phyloP scores from a whole-genome alignment of 176 grass and related monocot genomes.

The Raddia distichophylla region DNA sequence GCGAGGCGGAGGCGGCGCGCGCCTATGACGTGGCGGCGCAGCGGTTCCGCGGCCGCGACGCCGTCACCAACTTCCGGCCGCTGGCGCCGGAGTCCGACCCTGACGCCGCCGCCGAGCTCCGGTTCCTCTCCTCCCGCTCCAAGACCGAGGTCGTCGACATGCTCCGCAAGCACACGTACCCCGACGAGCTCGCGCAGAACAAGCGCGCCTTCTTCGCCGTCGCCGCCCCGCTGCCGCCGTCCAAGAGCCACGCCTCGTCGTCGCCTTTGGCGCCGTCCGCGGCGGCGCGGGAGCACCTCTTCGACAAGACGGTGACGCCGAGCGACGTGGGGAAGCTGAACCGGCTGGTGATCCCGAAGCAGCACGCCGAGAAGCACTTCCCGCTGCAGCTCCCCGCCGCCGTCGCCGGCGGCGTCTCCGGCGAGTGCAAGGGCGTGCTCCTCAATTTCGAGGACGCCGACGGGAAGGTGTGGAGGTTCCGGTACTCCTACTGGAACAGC shows the following conservation, averaged over 20 bases:
- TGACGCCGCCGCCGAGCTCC: constrained; percentile 50
- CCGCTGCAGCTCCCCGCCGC: constrained; percentile 34
- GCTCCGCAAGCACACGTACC: constrained; percentile 94
- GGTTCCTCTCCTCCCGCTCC: constrained; percentile 68
- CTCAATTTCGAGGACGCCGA: constrained; percentile 80
- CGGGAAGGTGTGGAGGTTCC: constrained; percentile 87
- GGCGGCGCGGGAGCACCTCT: constrained; percentile 65
- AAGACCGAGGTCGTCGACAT: constrained; percentile 94
- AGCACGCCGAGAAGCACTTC: constrained; percentile 96
- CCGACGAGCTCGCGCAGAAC: constrained; percentile 73
- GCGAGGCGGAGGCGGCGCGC: constrained; percentile 67
- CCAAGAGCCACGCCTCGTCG: not conserved
- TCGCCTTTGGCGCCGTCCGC: not conserved
- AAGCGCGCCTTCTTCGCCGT: constrained; percentile 37
- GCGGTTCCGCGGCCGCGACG: constrained; percentile 91
- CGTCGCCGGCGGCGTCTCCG: not conserved
- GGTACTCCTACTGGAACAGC: constrained; percentile 99
- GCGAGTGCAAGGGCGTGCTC: constrained; percentile 72
- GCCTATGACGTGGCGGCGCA: constrained; percentile 92
- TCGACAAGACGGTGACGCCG: constrained; percentile 92
- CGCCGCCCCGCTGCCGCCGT: not conserved
- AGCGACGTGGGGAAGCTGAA: constrained; percentile 98
- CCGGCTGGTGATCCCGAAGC: constrained; percentile 94
- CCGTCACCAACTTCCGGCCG: constrained; percentile 86
- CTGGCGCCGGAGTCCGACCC: constrained; percentile 51